Conservation (phyloP, 2,329 filamentous ascomycete species). For the Aspergillus unguis region DNA sequence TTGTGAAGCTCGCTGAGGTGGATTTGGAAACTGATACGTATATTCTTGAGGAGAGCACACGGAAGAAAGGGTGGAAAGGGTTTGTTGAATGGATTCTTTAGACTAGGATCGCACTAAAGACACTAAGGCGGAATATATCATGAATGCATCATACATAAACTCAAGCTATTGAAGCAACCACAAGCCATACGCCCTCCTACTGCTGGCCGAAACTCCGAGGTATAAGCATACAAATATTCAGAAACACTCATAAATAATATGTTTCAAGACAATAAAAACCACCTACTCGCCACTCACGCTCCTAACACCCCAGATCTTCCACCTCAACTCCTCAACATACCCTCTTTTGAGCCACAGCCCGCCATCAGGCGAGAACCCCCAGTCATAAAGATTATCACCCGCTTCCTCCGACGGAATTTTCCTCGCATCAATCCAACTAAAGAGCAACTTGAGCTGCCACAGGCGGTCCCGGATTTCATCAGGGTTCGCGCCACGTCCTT, state of each 20-base stretch:
- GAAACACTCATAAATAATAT: no score
- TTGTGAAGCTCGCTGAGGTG: slow-evolving; percentile 48
- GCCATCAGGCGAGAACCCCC: slow-evolving; percentile 16
- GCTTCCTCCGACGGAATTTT: slow-evolving; percentile 34
- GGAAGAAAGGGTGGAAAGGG: neutral
- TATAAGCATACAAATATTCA: no score
- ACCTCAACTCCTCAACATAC: slow-evolving; percentile 40
- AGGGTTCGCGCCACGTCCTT: slow-evolving; percentile 28
- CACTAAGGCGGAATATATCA: no score
- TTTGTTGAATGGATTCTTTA: slow-evolving; percentile 4
- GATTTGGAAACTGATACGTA: slow-evolving; percentile 44
- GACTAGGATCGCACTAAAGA: no score
- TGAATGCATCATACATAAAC: neutral
- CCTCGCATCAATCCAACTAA: slow-evolving; percentile 61
- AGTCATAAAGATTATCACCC: slow-evolving; percentile 13
- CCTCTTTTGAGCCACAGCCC: slow-evolving; percentile 40
- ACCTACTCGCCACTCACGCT: no score
- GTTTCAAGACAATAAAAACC: no score
- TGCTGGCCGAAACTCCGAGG: no score
- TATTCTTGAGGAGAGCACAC: neutral
- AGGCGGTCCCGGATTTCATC: slow-evolving; percentile 56
- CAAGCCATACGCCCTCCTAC: no score
- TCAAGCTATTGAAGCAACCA: no score
- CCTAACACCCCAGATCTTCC: slow-evolving; percentile 41
- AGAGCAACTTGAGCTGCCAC: slow-evolving; percentile 61